Percentiles rank a stretch among this genome's conserved stretches.
Conservation (phyloP, 495 filamentous ascomycete genomes). For the Talaromyces wortmannii region DNA sequence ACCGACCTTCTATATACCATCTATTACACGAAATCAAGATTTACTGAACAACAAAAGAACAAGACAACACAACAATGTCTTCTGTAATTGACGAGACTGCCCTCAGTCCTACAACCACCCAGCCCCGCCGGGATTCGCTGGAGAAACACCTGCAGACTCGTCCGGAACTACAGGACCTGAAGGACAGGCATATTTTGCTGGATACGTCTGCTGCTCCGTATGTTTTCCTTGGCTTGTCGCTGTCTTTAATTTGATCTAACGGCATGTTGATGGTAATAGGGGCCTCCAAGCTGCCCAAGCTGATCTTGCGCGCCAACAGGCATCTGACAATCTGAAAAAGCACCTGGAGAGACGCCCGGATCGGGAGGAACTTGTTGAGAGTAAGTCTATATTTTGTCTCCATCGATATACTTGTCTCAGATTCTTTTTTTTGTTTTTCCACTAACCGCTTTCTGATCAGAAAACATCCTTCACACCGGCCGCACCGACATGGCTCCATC, state of each 20-base stretch:
- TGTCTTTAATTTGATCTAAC: not conserved
- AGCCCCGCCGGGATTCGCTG: conserved; percentile 72
- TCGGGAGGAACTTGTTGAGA: conserved; percentile 62
- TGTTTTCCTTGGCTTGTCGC: conserved; percentile 7
- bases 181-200: conserved; percentile 66
- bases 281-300: conserved; percentile 49
- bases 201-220: conserved; percentile 67
- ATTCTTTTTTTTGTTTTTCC: not conserved
- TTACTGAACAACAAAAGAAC: not conserved
- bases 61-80: not conserved
- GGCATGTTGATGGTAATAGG: not conserved
- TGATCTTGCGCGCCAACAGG: conserved; percentile 60
- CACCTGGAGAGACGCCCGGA: conserved; percentile 58
- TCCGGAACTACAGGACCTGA: conserved; percentile 74
- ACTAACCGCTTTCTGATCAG: conserved; percentile 22
- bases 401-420: not conserved
- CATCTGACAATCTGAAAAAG: conserved; percentile 60
- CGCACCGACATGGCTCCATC: conserved; percentile 66
- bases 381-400: conserved; percentile 35
- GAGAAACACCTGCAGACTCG: conserved; percentile 77
- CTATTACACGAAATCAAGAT: not conserved
- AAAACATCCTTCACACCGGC: conserved; percentile 68
- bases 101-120: conserved; percentile 40
- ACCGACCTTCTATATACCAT: not conserved
- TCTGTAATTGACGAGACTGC: conserved; percentile 33